Evolutionary conservation across 805 yeast genomes (phyloP).

Genomic region (Wickerhamiella qilinensis): DNA sequence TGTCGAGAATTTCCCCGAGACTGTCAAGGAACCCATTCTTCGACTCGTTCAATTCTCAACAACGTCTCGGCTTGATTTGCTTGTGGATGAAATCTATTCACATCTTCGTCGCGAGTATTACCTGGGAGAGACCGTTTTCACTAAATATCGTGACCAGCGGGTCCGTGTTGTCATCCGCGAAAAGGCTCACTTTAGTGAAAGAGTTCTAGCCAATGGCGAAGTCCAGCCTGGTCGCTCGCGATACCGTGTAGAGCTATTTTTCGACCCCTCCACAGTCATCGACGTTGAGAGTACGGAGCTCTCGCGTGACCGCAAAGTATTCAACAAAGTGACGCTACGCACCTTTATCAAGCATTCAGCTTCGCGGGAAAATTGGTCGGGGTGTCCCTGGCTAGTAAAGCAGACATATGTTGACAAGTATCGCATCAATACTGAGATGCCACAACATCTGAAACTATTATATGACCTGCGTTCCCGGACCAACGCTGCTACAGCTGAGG

Average conservation of each 20-base stretch:
- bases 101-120: constrained; percentile 68
- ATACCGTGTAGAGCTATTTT: constrained; percentile 50
- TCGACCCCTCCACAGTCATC: constrained; percentile 33
- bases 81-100: constrained; percentile 75
- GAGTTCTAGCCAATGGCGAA: constrained; percentile 21
- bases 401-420: constrained; percentile 56
- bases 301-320: constrained; percentile 66
- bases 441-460: constrained; percentile 6
- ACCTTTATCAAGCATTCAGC: constrained; percentile 72
- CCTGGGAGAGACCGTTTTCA: constrained; percentile 74
- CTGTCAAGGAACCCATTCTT: constrained; percentile 82
- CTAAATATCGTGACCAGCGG: constrained; percentile 31
- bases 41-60: constrained; percentile 69
- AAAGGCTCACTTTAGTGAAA: constrained; percentile 51
- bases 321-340: constrained; percentile 79
- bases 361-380: constrained; percentile 62
- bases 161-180: constrained; percentile 57
- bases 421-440: constrained; percentile 27
- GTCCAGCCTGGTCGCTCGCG: constrained; percentile 40
- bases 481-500: background rate
- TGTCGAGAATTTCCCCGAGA: constrained; percentile 75
- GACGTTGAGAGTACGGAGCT: constrained; percentile 57
- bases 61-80: constrained; percentile 63
- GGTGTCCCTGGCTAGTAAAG: constrained; percentile 93
- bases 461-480: constrained; percentile 2